These are phyloP conservation scores for Mycena albidolilacea DNA, from an alignment of 768 basidiomycete genomes.

Conservation along the genomic window DNA sequence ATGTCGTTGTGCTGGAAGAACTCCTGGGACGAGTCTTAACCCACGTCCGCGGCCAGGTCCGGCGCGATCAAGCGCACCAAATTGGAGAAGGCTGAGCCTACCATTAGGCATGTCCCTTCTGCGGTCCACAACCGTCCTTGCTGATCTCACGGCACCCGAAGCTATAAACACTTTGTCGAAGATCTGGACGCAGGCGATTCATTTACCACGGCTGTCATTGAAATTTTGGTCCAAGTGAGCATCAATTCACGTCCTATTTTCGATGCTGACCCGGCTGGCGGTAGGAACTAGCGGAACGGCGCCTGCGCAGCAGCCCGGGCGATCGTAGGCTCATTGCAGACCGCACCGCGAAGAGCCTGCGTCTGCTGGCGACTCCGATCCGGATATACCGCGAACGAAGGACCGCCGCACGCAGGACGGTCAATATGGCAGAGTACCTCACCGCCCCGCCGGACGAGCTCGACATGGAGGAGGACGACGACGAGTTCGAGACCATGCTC, in stretches of 20 bases:
- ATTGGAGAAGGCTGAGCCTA: slow-evolving; percentile 74
- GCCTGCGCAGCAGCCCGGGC: slow-evolving; percentile 62
- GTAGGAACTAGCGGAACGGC: slow-evolving; percentile 85
- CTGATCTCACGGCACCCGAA: slow-evolving; percentile 6
- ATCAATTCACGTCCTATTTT: background rate
- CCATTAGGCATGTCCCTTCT: slow-evolving; percentile 69
- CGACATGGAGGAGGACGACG: slow-evolving; percentile 79
- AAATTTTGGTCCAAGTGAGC: slow-evolving; percentile 82
- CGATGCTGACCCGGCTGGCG: slow-evolving; percentile 25
- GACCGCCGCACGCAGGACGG: slow-evolving; percentile 53
- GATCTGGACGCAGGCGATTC: slow-evolving; percentile 86
- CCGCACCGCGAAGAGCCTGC: slow-evolving; percentile 75
- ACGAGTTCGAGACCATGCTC: slow-evolving; percentile 66
- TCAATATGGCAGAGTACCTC: slow-evolving; percentile 67
- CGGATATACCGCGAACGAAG: slow-evolving; percentile 69
- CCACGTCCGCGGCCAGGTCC: slow-evolving; percentile 58
- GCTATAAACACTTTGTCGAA: slow-evolving; percentile 73
- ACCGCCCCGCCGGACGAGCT: slow-evolving; percentile 68
- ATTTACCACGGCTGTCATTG: slow-evolving; percentile 82
- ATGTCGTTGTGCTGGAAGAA: slow-evolving; percentile 49
- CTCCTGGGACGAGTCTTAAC: slow-evolving; percentile 16
- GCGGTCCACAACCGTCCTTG: background rate
- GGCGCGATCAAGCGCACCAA: slow-evolving; percentile 80
- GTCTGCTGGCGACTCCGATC: slow-evolving; percentile 66
- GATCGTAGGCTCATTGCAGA: slow-evolving; percentile 79